phyloP scores from a whole-genome alignment of 140 eudicot species.

The Stevia rebaudiana region DNA sequence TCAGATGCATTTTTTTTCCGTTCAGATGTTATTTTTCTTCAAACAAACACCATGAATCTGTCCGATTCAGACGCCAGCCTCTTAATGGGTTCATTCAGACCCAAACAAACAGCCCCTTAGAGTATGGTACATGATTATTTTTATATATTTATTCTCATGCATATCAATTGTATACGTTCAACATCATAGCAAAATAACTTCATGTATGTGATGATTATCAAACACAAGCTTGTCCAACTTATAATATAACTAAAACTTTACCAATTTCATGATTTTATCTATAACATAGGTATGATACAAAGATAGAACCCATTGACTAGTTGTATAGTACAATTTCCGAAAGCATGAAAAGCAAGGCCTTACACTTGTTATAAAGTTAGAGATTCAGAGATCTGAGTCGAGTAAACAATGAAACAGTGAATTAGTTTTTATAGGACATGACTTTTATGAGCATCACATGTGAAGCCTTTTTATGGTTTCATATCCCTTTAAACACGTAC shows the following conservation, averaged over 20 bases:
- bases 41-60: too few species aligned
- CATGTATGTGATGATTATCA: neutral
- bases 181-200: neutral
- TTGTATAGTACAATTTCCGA: conserved; percentile 24
- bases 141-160: too few species aligned
- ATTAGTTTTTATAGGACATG: conserved; percentile 21
- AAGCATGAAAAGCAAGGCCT: conserved; percentile 19
- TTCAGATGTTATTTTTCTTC: too few species aligned
- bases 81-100: too few species aligned
- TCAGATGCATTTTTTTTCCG: too few species aligned
- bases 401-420: conserved; percentile 15
- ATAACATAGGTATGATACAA: neutral
- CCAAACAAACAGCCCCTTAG: too few species aligned
- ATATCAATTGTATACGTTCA: neutral
- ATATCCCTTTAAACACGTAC: conserved; percentile 31
- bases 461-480: conserved; percentile 29
- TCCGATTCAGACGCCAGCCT: too few species aligned
- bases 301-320: conserved; percentile 14
- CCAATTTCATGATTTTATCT: neutral
- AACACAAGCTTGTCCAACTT: neutral
- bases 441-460: conserved; percentile 40
- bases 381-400: conserved; percentile 27
- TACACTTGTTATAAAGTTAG: conserved; percentile 13
- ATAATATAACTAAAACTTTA: too few species aligned
- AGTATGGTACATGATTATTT: neutral